Base-by-base conservation (phyloP, 108 stramenopile genomes). In the Cyclostephanos tholiformis region DNA sequence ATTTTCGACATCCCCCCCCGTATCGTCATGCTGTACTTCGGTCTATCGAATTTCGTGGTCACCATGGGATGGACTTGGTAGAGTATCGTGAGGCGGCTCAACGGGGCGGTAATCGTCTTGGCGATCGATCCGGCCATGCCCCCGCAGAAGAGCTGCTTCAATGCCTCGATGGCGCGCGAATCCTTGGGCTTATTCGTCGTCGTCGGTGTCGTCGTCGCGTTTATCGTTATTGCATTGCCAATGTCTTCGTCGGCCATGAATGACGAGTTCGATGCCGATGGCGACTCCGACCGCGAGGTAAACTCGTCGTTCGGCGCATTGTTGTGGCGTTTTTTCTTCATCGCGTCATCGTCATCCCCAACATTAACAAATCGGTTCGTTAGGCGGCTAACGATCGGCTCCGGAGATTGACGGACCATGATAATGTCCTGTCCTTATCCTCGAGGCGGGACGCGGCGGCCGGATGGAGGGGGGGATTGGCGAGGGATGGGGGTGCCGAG, bases 51-150 rank as follows among this genome's bases (percentile, higher is more conserved):
- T 70, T 86, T 88, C 17, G 93, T 94, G 19, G 94, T 95, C 11
- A 97, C 91, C 87, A 96, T 84, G 27, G 95, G 90, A 76, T 95
- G 92, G 0, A 97, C 97, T 77, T 96, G 95, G 77, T 89, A 96
- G 7, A 96, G 74, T 68, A 97, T 95, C 22, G 97, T 96, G 16
- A 96, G 70, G 2, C 95, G 88, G 72, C 84, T 85, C 30, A 97
- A 80, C 14, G 97, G 97, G 36, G 97, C 97, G 0, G 97, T 97
- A 39, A 94, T 71, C 2, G 94, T 95, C 80, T 97, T 97, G 46
- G 95, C 97, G n/a, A 93, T 85, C 19, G 89, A 88, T 26, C 97
- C 97, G 26, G 97, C 95, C 65, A 95, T 78, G 14, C 97, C 97
- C n/a, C 97, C 97, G 65, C 92, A 92, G 52, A 97, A 85, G 50